A percentile compares a stretch with the other conserved stretches of the same genome.
phyloP scores from a whole-genome alignment of 495 filamentous ascomycete genomes.

The Neurospora sp. region DNA sequence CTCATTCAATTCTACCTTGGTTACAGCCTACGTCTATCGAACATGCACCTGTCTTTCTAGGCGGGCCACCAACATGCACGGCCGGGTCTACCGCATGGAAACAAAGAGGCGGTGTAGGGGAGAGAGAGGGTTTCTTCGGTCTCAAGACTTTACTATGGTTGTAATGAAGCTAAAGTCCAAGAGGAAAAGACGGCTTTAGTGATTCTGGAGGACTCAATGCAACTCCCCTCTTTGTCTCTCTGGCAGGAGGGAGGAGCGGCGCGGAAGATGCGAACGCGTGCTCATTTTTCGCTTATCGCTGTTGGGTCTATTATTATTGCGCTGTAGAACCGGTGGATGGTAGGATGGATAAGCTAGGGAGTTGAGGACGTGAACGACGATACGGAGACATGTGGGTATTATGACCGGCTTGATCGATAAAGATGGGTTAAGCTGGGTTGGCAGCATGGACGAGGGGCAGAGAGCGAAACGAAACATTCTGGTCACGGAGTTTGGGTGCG shows the following conservation, averaged over 20 bases:
- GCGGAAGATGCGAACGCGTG: neutral
- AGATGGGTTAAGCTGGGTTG: neutral
- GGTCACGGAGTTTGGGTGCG: neutral
- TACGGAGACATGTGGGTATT: neutral
- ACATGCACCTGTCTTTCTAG: neutral
- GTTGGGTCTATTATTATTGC: neutral
- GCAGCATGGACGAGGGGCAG: neutral
- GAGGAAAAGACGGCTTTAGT: neutral
- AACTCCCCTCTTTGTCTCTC: neutral
- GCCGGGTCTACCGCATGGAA: neutral
- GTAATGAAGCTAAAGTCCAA: neutral
- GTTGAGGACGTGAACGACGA: neutral
- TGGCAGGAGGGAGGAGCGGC: neutral
- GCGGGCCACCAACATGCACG: neutral
- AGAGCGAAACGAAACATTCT: neutral
- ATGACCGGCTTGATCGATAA: neutral
- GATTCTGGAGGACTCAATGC: neutral
- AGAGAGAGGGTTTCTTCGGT: neutral
- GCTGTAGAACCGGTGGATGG: neutral
- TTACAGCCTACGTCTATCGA: neutral
- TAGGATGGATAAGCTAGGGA: neutral
- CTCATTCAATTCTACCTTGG: neutral
- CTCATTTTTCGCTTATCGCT: neutral
- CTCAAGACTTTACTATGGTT: neutral
- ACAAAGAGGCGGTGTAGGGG: neutral